Base-by-base conservation (phyloP, 495 filamentous ascomycete species). In the Niebla homalea region DNA sequence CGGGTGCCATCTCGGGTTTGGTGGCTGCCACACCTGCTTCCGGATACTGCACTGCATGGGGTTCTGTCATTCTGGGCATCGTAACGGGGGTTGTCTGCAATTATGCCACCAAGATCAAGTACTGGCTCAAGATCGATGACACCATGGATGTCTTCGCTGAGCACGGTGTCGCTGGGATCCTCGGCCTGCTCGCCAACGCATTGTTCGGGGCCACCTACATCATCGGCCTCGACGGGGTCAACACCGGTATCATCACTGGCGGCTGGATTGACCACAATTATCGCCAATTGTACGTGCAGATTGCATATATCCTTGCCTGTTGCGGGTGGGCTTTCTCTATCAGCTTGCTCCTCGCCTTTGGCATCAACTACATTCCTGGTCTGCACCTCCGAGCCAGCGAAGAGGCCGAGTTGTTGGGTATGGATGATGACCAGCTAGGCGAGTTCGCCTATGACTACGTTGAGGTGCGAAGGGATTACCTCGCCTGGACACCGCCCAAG, bases 381-480 rank as follows among this genome's bases (percentile, higher is more conserved):
- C 76, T 98, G 14, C 78, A 94, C 55, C 84, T 98, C 51, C 85
- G 92, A 41, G 92, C 92, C 11, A 86, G 81, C 29, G 87, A 94
- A 59, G 86, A 98, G 69, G 92, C 93, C n/a, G 92, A 98, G 66
- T 77, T 98, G 18, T 78, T 97, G 46, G 92, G 92, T 50, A 95
- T 97, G 89, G 92, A 98, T 58, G 93, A 97, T 64, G 92, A 98
- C 70, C 92, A 98, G 63, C 83, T 96, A 32, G 92, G 92, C 62
- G 92, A 98, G 67, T 98, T 98, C 62, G 93, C 92, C 6, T 98
- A 98, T 71, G 92, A 98, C 67, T 98, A 98, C 65, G 92, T 98
- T 57, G 92, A 98, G 73, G 92, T 98, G 53, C 83, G 92, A 50
- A 80, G 92, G 52, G 92, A 98, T 64, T 98, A 95, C 72, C 78